These are phyloP conservation scores for Paramarasmius palmivorus DNA, from an alignment of 1,284 basidiomycete species.

Conservation along the genomic window DNA sequence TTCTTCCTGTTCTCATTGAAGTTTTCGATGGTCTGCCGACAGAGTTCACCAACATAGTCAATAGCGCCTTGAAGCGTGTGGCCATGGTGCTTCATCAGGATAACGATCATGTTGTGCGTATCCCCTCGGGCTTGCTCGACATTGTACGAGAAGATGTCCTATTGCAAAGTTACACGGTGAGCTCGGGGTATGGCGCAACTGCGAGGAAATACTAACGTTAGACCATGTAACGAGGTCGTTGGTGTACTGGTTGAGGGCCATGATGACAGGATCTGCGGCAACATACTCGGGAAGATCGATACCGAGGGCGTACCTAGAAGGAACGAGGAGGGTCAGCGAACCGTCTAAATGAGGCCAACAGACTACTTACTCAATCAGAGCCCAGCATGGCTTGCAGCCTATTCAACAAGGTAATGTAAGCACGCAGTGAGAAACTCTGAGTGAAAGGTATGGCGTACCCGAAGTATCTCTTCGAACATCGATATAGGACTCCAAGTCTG, in stretches of 20 bases:
- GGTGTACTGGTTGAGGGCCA: constrained; percentile 49
- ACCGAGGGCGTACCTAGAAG: constrained; percentile 37
- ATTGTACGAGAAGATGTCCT: constrained; percentile 68
- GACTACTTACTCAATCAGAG: constrained; percentile 45
- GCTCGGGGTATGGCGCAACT: not conserved
- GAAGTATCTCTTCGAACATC: constrained; percentile 57
- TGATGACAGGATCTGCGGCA: constrained; percentile 50
- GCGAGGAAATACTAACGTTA: constrained; percentile 42
- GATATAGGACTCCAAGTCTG: constrained; percentile 61
- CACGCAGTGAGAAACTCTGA: constrained; percentile 6
- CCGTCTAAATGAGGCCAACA: not conserved
- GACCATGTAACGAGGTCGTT: constrained; percentile 65
- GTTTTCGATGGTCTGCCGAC: constrained; percentile 44
- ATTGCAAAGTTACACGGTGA: not conserved
- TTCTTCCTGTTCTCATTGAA: constrained; percentile 44
- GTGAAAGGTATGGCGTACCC: constrained; percentile 25
- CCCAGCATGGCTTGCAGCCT: constrained; percentile 62
- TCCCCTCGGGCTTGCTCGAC: constrained; percentile 59
- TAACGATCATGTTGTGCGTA: constrained; percentile 59
- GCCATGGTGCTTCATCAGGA: constrained; percentile 54
- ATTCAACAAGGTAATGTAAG: constrained; percentile 14
- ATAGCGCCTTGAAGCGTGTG: constrained; percentile 52
- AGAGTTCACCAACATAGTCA: constrained; percentile 53
- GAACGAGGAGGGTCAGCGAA: not conserved
- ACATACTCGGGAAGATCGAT: constrained; percentile 60